phyloP scores from a whole-genome alignment of 306 rosid genomes.

The Castanospermum australe region DNA sequence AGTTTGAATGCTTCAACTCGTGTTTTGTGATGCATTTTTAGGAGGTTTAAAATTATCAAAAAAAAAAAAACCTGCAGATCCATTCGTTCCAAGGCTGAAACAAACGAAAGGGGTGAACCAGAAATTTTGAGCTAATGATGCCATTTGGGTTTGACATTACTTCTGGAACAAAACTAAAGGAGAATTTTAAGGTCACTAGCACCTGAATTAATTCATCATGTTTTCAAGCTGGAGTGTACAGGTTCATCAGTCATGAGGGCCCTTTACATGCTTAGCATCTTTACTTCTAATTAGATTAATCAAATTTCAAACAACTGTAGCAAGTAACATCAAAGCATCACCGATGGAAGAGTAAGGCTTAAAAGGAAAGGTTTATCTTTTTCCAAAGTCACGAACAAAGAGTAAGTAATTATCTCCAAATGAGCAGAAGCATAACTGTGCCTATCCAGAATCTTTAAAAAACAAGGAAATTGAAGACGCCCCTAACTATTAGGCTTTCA shows the following conservation, averaged over 20 bases:
- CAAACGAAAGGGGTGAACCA: no score
- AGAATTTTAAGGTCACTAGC: neutral
- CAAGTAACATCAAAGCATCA: neutral
- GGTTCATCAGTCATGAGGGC: neutral
- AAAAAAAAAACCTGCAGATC: no score
- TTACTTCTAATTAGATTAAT: neutral
- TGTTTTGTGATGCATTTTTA: no score
- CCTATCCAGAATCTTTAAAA: constrained; percentile 25
- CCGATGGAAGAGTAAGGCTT: neutral
- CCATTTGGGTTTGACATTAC: no score
- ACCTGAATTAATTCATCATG: neutral
- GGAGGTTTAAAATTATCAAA: no score
- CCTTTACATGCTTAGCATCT: constrained; percentile 8
- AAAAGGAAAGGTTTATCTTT: neutral
- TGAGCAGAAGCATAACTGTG: constrained; percentile 9
- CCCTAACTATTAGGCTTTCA: constrained; percentile 46
- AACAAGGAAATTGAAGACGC: neutral
- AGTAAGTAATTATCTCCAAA: neutral
- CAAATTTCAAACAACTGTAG: neutral
- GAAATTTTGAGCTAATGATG: no score
- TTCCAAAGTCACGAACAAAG: neutral
- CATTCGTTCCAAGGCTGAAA: no score
- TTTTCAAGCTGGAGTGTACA: neutral
- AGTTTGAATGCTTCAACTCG: no score
- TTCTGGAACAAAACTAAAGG: neutral